Percentiles rank a stretch among this genome's conserved stretches.
phyloP scores from a whole-genome alignment of 352 stramenopile species.

The Globisporangium cystogenes region DNA sequence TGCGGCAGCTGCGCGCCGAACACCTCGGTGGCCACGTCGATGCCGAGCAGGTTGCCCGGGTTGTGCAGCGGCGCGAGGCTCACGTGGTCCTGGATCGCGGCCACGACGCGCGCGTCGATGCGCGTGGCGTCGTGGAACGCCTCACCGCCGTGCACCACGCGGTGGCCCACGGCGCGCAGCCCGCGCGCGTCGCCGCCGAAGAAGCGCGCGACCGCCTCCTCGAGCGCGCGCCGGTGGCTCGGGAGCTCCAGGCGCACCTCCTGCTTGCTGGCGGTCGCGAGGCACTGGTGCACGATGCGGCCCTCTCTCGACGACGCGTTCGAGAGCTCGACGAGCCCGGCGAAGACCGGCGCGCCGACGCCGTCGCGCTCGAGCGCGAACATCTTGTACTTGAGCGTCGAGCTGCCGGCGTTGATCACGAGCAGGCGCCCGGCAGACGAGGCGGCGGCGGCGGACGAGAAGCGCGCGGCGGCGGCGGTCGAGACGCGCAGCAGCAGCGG shows the following conservation, averaged over 20 bases:
- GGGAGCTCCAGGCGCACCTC: constrained; percentile 43
- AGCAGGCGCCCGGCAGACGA: constrained; percentile 24
- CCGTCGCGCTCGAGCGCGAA: constrained; percentile 36
- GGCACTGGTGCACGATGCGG: constrained; percentile 61
- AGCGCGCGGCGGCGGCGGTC: background rate
- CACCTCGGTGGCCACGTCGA: constrained; percentile 70
- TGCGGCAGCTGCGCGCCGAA: constrained; percentile 60
- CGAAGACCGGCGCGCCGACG: constrained; percentile 57
- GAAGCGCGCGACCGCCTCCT: constrained; percentile 53
- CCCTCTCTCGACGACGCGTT: constrained; percentile 49
- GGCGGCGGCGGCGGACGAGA: background rate
- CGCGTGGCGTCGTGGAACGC: constrained; percentile 53
- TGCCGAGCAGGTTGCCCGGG: constrained; percentile 80
- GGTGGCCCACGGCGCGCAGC: constrained; percentile 79
- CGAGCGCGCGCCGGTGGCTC: constrained; percentile 52
- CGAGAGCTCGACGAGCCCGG: constrained; percentile 74
- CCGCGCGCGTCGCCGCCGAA: constrained; percentile 43
- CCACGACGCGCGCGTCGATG: constrained; percentile 47
- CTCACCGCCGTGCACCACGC: constrained; percentile 85
- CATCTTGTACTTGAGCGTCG: constrained; percentile 85
- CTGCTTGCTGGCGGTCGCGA: constrained; percentile 41
- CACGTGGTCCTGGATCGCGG: constrained; percentile 54
- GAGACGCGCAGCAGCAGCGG: background rate
- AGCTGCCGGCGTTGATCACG: constrained; percentile 77
- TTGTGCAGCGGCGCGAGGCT: constrained; percentile 85